Percentiles rank a stretch among this genome's conserved stretches.
Conservation (phyloP, 331 rosid genomes). For the Stylosanthes scabra region DNA sequence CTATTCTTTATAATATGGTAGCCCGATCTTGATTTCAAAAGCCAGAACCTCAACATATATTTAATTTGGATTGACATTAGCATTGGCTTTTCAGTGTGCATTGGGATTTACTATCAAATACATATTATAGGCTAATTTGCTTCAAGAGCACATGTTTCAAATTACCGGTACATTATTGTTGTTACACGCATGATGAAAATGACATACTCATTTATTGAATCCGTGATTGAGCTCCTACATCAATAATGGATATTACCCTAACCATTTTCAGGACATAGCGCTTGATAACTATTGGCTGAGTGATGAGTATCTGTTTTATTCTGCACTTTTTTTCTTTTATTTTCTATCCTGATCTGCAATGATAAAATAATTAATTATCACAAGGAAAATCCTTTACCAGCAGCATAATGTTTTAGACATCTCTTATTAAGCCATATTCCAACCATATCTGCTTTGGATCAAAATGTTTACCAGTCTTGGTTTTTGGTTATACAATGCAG, state of each 20-base stretch:
- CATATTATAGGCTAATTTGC: conserved; percentile 6
- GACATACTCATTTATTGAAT: neutral
- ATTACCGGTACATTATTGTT: conserved; percentile 9
- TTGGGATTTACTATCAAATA: neutral
- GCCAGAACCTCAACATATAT: too few species aligned
- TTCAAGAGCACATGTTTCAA: conserved; percentile 4
- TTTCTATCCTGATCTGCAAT: neutral
- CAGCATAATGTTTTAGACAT: conserved; percentile 39
- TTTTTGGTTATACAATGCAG: conserved; percentile 43
- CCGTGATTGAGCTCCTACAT: conserved; percentile 10
- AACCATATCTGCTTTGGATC: neutral
- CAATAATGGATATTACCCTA: conserved; percentile 20
- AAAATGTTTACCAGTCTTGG: conserved; percentile 29
- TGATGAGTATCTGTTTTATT: conserved; percentile 13
- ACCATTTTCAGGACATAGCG: conserved; percentile 10
- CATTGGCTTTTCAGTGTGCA: neutral
- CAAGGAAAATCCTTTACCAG: conserved; percentile 21
- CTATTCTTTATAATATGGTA: too few species aligned
- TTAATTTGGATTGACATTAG: neutral
- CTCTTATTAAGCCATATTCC: neutral
- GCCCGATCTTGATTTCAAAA: too few species aligned
- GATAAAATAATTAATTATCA: neutral
- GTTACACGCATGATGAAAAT: neutral
- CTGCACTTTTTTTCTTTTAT: neutral
- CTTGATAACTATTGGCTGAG: too few species aligned